These are phyloP conservation scores for Ustulina deusta DNA, from an alignment of 2,329 filamentous ascomycete species.

Conservation along the genomic window DNA sequence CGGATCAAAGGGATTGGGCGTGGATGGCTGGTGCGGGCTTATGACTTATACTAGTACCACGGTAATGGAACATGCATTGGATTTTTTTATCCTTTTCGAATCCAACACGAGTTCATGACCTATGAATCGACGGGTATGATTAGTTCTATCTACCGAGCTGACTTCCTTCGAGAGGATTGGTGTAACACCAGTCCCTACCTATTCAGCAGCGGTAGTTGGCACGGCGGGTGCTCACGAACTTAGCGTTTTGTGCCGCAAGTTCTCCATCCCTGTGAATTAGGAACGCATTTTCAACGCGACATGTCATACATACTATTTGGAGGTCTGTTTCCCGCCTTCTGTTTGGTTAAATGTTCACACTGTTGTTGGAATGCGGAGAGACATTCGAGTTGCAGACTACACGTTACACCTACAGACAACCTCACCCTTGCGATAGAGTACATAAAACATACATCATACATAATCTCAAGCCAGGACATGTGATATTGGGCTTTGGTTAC, in stretches of 20 bases:
- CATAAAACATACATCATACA: background rate
- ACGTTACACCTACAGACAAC: background rate
- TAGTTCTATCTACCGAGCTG: too few relatives aligned
- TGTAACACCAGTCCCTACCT: background rate
- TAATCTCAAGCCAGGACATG: too few relatives aligned
- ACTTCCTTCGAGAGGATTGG: background rate
- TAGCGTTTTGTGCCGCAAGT: background rate
- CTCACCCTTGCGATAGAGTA: background rate
- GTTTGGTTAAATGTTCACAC: background rate
- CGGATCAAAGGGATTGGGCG: background rate
- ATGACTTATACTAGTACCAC: background rate
- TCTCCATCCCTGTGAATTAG: too few relatives aligned
- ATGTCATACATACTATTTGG: background rate
- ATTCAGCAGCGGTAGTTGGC: background rate
- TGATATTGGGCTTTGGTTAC: background rate
- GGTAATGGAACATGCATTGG: background rate
- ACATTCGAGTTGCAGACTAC: background rate
- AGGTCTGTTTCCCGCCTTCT: background rate
- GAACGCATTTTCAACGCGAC: background rate
- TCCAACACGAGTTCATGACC: background rate
- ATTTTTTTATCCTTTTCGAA: background rate
- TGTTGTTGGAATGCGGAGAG: background rate
- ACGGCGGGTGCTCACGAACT: background rate
- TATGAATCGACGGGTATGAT: background rate
- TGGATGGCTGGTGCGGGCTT: background rate